A percentile compares a stretch with the other conserved stretches of the same genome.
Evolutionary conservation across 1,139 yeast species (phyloP).

Genomic region (Candida dubliniensis): DNA sequence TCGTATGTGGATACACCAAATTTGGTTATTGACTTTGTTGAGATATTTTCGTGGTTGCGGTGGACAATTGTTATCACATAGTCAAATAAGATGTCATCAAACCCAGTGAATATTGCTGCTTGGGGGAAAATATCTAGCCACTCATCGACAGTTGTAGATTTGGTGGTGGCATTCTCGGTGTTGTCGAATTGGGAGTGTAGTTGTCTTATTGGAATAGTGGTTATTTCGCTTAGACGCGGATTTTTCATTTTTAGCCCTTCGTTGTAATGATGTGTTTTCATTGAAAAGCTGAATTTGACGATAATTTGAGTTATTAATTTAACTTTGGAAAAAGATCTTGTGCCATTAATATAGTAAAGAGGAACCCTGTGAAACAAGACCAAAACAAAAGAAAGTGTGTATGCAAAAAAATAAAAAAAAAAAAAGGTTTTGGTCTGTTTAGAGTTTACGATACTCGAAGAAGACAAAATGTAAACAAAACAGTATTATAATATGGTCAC

Average conservation of each 20-base stretch:
- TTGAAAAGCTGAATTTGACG: neutral
- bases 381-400: neutral
- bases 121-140: constrained; percentile 47
- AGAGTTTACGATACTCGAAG: neutral
- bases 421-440: neutral
- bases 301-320: neutral
- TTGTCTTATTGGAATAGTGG: constrained; percentile 16
- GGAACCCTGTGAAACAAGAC: neutral
- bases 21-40: constrained; percentile 64
- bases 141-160: constrained; percentile 17
- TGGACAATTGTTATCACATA: constrained; percentile 54
- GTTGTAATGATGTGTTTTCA: neutral
- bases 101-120: constrained; percentile 58
- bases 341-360: too few relatives aligned
- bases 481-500: neutral
- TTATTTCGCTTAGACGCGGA: constrained; percentile 7
- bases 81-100: constrained; percentile 53
- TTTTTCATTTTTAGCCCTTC: constrained; percentile 2
- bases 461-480: constrained; percentile 1
- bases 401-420: neutral
- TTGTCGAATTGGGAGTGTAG: constrained; percentile 22
- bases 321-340: too few relatives aligned
- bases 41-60: constrained; percentile 50
- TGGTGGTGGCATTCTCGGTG: constrained; percentile 8
- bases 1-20: constrained; percentile 68